Evolutionary conservation across 225 moss, liverwort and hornwort species (phyloP).

Genomic region (Asterella californica): DNA sequence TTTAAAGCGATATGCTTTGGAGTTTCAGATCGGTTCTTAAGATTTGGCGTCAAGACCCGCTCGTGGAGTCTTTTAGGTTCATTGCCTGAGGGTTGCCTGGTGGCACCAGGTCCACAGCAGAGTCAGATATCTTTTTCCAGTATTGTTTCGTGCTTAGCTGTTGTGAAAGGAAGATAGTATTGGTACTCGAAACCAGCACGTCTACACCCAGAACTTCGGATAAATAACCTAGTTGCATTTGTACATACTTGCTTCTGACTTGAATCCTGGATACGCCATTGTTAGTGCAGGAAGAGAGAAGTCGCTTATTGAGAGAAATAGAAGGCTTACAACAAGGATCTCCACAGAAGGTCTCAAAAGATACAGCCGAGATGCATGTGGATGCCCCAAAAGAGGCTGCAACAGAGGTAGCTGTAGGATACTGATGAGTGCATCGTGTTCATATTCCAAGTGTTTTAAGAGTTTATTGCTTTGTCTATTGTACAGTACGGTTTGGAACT

Average conservation of each 20-base stretch:
- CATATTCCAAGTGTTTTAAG: not conserved
- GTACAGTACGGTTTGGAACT: not conserved
- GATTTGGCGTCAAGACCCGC: no score
- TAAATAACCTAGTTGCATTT: not conserved
- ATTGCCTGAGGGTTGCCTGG: no score
- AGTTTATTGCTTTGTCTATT: not conserved
- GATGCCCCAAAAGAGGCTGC: slow-evolving; percentile 29
- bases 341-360: slow-evolving; percentile 1
- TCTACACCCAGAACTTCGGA: not conserved
- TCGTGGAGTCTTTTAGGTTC: no score
- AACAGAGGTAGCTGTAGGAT: slow-evolving; percentile 27
- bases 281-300: slow-evolving; percentile 37
- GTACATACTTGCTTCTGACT: not conserved
- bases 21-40: no score
- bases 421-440: not conserved
- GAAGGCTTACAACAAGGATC: slow-evolving; percentile 19
- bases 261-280: slow-evolving; percentile 2
- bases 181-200: no score
- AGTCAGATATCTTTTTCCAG: no score
- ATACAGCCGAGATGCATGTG: slow-evolving; percentile 8
- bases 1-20: not conserved
- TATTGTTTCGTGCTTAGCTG: no score
- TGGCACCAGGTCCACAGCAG: no score
- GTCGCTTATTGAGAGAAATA: slow-evolving; percentile 26
- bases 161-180: no score